phyloP scores from a whole-genome alignment of 2,329 filamentous ascomycete genomes.

The Penicillium sp. region DNA sequence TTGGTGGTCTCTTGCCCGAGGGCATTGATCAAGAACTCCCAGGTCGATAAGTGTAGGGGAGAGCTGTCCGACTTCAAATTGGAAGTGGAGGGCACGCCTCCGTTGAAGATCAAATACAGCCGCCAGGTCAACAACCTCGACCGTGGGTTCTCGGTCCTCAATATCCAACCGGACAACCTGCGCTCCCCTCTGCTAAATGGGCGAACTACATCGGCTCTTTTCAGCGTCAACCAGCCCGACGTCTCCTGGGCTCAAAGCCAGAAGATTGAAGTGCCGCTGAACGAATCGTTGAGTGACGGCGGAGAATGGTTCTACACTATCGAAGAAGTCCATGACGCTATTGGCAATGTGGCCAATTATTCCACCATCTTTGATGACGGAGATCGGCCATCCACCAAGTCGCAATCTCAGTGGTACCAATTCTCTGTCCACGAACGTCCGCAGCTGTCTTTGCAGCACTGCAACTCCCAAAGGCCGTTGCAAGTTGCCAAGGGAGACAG shows the following conservation, averaged over 20 bases:
- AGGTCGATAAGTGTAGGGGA: slow-evolving; percentile 73
- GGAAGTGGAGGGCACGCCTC: slow-evolving; percentile 84
- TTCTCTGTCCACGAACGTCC: slow-evolving; percentile 89
- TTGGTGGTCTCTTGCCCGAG: slow-evolving; percentile 85
- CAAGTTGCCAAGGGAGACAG: slow-evolving; percentile 77
- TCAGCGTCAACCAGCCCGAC: slow-evolving; percentile 53
- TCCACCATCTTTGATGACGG: slow-evolving; percentile 63
- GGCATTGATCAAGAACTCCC: slow-evolving; percentile 68
- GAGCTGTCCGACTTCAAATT: slow-evolving; percentile 85
- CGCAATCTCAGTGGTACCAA: slow-evolving; percentile 68
- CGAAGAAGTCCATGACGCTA: slow-evolving; percentile 87
- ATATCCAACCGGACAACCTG: slow-evolving; percentile 85
- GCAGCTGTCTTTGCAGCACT: slow-evolving; percentile 68
- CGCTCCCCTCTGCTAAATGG: slow-evolving; percentile 73
- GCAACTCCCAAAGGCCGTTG: slow-evolving; percentile 76
- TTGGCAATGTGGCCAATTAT: slow-evolving; percentile 84
- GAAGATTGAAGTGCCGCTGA: slow-evolving; percentile 77
- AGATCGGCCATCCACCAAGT: slow-evolving; percentile 60
- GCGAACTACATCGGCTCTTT: slow-evolving; percentile 58
- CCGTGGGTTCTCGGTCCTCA: slow-evolving; percentile 86
- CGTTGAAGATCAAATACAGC: slow-evolving; percentile 89
- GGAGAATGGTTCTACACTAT: slow-evolving; percentile 89
- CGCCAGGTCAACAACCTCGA: slow-evolving; percentile 82
- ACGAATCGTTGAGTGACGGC: slow-evolving; percentile 79
- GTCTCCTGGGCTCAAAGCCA: slow-evolving; percentile 79